Conservation (phyloP, 2,329 filamentous ascomycete species). For the Cladophialophora bantiana region DNA sequence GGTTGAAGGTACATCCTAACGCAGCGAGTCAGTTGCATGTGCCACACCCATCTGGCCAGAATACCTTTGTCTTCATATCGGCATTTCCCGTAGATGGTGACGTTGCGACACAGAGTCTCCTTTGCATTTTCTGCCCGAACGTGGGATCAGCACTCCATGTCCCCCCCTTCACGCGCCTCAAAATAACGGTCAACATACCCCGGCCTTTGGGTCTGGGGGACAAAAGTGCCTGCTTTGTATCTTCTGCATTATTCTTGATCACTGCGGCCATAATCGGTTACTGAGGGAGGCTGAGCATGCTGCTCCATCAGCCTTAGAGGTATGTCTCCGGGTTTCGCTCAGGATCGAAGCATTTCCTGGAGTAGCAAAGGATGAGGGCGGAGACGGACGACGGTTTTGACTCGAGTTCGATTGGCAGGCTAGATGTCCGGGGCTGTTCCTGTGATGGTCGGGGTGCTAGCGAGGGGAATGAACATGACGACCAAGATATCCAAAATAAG, state of each 20-base stretch:
- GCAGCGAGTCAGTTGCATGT: conserved; percentile 24
- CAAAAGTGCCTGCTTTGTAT: conserved; percentile 53
- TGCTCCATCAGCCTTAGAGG: conserved; percentile 30
- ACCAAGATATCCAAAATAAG: conserved; percentile 33
- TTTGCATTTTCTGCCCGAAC: conserved; percentile 71
- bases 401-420: conserved; percentile 1
- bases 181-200: conserved; percentile 48
- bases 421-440: conserved; percentile 6
- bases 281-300: conserved; percentile 29
- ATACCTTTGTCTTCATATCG: conserved; percentile 84
- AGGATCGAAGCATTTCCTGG: conserved; percentile 4
- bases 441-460: conserved; percentile 13
- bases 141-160: conserved; percentile 21
- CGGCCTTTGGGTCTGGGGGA: conserved; percentile 58
- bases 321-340: conserved; percentile 10
- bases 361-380: neutral
- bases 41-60: conserved; percentile 6
- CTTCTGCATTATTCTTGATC: conserved; percentile 53
- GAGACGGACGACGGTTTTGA: neutral
- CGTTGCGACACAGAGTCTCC: conserved; percentile 89
- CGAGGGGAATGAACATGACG: conserved; percentile 27
- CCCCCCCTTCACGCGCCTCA: neutral
- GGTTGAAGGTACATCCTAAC: conserved; percentile 80
- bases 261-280: conserved; percentile 50
- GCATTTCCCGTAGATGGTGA: conserved; percentile 91